phyloP scores from a whole-genome alignment of 202 grass and related monocot genomes.

The Bolboschoenoplectus hybrid region DNA sequence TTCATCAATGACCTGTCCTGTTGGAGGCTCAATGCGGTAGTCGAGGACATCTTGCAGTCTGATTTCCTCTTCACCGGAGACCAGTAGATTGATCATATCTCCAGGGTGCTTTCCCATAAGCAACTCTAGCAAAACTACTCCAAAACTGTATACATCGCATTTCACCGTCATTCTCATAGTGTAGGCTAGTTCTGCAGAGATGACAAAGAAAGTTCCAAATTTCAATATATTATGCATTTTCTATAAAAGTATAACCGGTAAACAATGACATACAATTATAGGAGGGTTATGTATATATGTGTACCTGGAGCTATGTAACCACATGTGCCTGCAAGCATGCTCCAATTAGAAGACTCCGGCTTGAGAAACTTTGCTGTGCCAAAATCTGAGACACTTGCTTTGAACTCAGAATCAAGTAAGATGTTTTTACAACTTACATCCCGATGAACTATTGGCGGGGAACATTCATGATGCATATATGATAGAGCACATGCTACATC shows the following conservation, averaged over 20 bases:
- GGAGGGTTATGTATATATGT: background rate
- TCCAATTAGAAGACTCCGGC: constrained; percentile 40
- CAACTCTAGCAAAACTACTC: constrained; percentile 22
- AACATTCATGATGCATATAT: constrained; percentile 40
- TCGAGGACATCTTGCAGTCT: constrained; percentile 4
- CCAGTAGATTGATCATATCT: background rate
- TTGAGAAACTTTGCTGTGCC: constrained; percentile 44
- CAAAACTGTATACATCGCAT: constrained; percentile 39
- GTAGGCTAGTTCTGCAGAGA: constrained; percentile 13
- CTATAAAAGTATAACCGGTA: background rate
- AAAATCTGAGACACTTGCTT: constrained; percentile 44
- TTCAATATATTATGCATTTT: background rate
- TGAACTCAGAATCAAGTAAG: constrained; percentile 26
- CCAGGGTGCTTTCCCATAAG: constrained; percentile 36
- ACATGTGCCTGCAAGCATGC: constrained; percentile 30
- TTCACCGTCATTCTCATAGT: constrained; percentile 17
- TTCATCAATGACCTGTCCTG: background rate
- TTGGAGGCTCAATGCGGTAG: background rate
- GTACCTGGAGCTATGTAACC: constrained; percentile 42
- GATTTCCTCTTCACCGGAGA: background rate
- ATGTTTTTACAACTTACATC: constrained; percentile 41
- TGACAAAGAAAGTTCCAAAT: background rate
- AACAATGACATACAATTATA: background rate
- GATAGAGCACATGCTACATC: constrained; percentile 45
- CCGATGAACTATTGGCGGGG: constrained; percentile 42